Evolutionary conservation across 768 basidiomycete genomes (phyloP), one percentile per base, ranked within the genome.

Genomic region (Termitomyces sp.): DNA sequence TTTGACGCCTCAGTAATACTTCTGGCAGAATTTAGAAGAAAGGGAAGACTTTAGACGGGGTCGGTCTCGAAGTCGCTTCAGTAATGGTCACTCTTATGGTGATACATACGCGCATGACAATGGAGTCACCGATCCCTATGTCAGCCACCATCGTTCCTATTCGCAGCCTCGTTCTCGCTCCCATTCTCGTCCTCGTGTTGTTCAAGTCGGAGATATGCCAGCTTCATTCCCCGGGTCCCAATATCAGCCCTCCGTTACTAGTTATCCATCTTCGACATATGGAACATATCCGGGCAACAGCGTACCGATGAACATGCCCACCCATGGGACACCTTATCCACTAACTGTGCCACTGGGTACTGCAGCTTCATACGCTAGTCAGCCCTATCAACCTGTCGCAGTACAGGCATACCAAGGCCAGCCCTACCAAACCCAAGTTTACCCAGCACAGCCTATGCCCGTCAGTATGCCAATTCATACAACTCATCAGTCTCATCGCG

Each of bases 51-150:
- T 58, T 56, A 56, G 59, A 26, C 67, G 67, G 26, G 70, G 71
- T 56, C 70, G 75, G 28, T 77, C 75, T 51, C 71, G 71, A 14
- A 70, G 71, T 56, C 69, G 70, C 20, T 60, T 66, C 44, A 49
- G 20, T 18, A 48, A 50, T 4, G 49, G 61, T 33, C 43, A 66
- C 41, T 60, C 69, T 4, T 69, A 70, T 48, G 76, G 72, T 28
- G 77, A 79, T 63, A 72, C 72, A 2, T 79, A 79, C 64, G 69
- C 72, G 32, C 73, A 69, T 51, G 78, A 79, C 55, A 71, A 77
- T 59, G 70, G 67, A 6, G 61, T 72, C 43, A 50, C 66, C 41
- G 67, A 65, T 41, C 68, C 67, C 33, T 51, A 64, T 59, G 48
- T 66, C 46, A 61, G 70, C 40, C 38, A 28, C 10, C 48, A 23